Evolutionary conservation across 441 rosid genomes (phyloP).

Genomic region (Codiaeum variegatum): DNA sequence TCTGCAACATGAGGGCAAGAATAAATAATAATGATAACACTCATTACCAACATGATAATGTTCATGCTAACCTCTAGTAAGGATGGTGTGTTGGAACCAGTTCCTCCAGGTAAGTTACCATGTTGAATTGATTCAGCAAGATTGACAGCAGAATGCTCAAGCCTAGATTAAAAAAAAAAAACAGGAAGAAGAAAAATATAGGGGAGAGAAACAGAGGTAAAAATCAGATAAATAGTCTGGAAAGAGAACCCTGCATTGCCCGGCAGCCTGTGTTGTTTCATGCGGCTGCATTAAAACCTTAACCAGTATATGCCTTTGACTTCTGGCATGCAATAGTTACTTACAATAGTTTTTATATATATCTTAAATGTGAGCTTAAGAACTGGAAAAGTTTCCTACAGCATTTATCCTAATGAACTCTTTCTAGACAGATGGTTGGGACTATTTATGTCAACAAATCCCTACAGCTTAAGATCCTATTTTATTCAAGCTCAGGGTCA

Average conservation of each 20-base stretch:
- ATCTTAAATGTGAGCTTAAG: not conserved
- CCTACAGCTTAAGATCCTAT: not conserved
- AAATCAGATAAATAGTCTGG: not conserved
- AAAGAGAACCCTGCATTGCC: not conserved
- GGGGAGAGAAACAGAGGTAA: not conserved
- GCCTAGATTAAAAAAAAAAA: slow-evolving; percentile 39
- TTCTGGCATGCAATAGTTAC: not conserved
- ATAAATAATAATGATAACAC: slow-evolving; percentile 16
- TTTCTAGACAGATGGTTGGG: not conserved
- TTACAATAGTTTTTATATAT: not conserved
- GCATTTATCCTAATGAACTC: not conserved
- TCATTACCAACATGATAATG: slow-evolving; percentile 18
- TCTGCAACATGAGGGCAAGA: slow-evolving; percentile 37
- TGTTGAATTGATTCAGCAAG: slow-evolving; percentile 67
- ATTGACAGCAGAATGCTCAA: slow-evolving; percentile 73
- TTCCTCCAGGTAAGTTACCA: slow-evolving; percentile 49
- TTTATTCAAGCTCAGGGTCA: not conserved
- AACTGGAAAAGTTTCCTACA: not conserved
- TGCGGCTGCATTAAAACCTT: not conserved
- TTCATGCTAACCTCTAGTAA: slow-evolving; percentile 64
- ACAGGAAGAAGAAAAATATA: not conserved
- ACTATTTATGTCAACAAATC: not conserved
- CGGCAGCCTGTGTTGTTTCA: not conserved
- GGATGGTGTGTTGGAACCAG: slow-evolving; percentile 80
- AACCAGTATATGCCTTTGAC: not conserved